Percentiles rank a stretch among this genome's conserved stretches.
phyloP scores from a whole-genome alignment of 2,329 filamentous ascomycete genomes.

The Trichoderma sp. region DNA sequence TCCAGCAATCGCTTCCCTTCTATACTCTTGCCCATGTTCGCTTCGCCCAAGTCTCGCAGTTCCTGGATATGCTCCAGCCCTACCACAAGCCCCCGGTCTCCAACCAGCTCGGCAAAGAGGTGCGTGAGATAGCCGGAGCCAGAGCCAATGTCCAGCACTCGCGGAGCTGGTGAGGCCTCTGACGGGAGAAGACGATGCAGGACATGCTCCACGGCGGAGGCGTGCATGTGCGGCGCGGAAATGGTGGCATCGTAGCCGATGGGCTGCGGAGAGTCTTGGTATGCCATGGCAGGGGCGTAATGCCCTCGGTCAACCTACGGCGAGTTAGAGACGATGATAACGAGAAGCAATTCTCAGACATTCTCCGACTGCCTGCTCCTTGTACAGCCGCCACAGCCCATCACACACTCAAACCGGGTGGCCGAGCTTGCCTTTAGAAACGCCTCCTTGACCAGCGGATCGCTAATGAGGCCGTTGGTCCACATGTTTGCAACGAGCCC shows the following conservation, averaged over 20 bases:
- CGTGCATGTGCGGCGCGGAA: constrained; percentile 65
- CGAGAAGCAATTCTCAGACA: not conserved
- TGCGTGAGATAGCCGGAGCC: constrained; percentile 87
- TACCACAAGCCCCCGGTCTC: constrained; percentile 58
- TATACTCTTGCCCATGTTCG: constrained; percentile 67
- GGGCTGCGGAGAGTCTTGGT: constrained; percentile 61
- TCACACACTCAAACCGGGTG: not conserved
- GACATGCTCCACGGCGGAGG: constrained; percentile 55
- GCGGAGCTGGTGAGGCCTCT: constrained; percentile 42
- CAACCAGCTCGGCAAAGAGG: constrained; percentile 78
- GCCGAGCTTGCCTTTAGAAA: constrained; percentile 66
- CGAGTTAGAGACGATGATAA: not conserved
- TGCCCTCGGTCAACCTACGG: constrained; percentile 81
- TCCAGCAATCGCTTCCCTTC: constrained; percentile 64
- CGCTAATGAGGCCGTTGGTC: constrained; percentile 72
- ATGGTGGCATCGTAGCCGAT: constrained; percentile 63
- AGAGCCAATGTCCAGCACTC: constrained; percentile 74
- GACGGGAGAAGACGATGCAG: constrained; percentile 50
- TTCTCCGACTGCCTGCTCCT: not conserved
- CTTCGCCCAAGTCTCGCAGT: constrained; percentile 63
- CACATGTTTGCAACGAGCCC: constrained; percentile 80
- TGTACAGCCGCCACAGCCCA: no score
- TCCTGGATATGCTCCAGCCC: constrained; percentile 75
- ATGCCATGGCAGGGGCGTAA: constrained; percentile 73
- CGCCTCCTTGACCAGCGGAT: constrained; percentile 72